These are phyloP conservation scores for Przewalskia tangutica DNA, from an alignment of 257 asterid genomes.

Conservation along the genomic window DNA sequence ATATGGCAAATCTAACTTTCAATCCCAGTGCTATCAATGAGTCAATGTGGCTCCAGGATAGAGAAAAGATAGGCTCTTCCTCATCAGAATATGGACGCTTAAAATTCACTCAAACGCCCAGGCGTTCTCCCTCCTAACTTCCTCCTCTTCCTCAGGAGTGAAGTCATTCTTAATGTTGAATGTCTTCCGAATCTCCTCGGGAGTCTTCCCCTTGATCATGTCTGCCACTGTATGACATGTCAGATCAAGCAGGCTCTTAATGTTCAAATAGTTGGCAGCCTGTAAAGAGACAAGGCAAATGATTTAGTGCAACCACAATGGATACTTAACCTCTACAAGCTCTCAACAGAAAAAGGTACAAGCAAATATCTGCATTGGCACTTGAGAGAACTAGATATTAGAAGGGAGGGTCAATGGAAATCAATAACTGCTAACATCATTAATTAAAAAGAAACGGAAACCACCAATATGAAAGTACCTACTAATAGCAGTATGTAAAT, in stretches of 20 bases:
- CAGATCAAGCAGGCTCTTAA: slow-evolving; percentile 48
- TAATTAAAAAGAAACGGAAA: not conserved
- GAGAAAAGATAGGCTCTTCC: too few species aligned
- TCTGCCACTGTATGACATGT: slow-evolving; percentile 51
- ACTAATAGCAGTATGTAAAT: not conserved
- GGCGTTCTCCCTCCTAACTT: slow-evolving; percentile 41
- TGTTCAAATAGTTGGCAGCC: slow-evolving; percentile 67
- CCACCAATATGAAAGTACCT: not conserved
- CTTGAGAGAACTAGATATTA: not conserved
- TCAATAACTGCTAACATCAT: not conserved
- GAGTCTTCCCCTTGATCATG: slow-evolving; percentile 55
- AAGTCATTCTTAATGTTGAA: slow-evolving; percentile 54
- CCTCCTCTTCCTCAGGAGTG: slow-evolving; percentile 53
- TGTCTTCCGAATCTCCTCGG: slow-evolving; percentile 48
- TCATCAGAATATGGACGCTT: not conserved
- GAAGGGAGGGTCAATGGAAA: not conserved
- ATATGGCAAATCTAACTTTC: not conserved
- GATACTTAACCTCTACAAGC: not conserved
- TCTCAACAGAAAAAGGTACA: not conserved
- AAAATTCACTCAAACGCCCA: slow-evolving; percentile 50
- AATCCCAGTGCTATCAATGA: too few species aligned
- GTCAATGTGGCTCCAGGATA: too few species aligned
- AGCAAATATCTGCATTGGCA: not conserved
- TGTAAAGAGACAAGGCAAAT: not conserved
- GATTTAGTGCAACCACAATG: not conserved